Evolutionary conservation across 164 flowering plant species (phyloP).

Genomic region (Kalanchoe fedtschenkoi): DNA sequence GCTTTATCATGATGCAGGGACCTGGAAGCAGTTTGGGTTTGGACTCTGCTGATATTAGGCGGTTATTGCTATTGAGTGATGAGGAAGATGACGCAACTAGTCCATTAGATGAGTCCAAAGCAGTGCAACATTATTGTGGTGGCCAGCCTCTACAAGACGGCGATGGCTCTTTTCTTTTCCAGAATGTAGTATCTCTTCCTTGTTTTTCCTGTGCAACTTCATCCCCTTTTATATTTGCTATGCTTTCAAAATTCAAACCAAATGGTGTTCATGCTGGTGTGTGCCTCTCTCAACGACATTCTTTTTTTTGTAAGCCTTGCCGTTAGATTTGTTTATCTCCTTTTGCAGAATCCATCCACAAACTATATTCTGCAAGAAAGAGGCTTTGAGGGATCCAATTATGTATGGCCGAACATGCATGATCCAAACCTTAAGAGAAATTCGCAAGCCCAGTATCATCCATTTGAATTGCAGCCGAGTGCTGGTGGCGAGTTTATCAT

Average conservation of each 20-base stretch:
- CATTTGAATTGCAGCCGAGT: background rate
- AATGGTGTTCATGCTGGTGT: background rate
- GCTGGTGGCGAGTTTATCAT: background rate
- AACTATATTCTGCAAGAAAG: constrained; percentile 2
- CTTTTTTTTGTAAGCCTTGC: background rate
- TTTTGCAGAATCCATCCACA: background rate
- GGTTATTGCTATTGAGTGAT: background rate
- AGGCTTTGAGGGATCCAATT: background rate
- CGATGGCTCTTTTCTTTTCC: background rate
- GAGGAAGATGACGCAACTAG: constrained; percentile 4
- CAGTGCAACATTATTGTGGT: background rate
- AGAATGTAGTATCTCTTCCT: background rate
- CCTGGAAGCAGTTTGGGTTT: background rate
- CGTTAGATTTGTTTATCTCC: background rate
- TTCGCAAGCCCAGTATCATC: background rate
- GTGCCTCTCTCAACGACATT: background rate
- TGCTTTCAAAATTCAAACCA: background rate
- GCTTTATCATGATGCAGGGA: background rate
- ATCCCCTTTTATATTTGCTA: background rate
- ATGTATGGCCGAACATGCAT: background rate
- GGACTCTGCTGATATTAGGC: background rate
- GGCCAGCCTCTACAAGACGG: background rate
- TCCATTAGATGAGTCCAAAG: background rate
- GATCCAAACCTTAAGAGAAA: background rate
- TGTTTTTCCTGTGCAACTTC: background rate